A percentile compares a stretch with the other conserved stretches of the same genome.
Evolutionary conservation across 192 early-diverging fungal species (phyloP).

Genomic region (Powellomyces hirtus): DNA sequence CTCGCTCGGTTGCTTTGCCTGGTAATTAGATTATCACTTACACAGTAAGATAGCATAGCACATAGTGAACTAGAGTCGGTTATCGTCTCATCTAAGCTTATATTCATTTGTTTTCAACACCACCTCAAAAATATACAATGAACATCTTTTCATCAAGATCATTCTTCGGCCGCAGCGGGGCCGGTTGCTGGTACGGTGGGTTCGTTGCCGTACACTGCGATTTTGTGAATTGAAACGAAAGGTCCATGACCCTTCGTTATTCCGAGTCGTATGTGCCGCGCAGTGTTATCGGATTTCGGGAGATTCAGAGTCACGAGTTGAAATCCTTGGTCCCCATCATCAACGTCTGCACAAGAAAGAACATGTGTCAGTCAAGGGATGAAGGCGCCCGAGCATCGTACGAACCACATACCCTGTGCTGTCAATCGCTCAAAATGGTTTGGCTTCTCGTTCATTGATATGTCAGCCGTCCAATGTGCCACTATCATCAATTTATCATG

Average conservation of each 20-base stretch:
- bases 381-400: neutral
- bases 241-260: conserved; percentile 20
- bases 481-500: neutral
- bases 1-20: no score
- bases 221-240: conserved; percentile 22
- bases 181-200: no score
- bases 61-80: no score
- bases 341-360: conserved; percentile 1
- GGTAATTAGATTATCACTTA: no score
- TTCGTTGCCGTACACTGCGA: conserved; percentile 17
- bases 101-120: no score
- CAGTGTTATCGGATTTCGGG: neutral
- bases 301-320: conserved; percentile 4
- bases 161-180: no score
- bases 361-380: neutral
- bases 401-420: conserved; percentile 7
- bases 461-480: neutral
- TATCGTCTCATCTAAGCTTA: no score
- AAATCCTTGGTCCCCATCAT: conserved; percentile 13
- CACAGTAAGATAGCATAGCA: no score
- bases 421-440: neutral
- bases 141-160: no score
- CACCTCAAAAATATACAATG: no score
- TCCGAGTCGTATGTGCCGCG: conserved; percentile 16
- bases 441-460: conserved; percentile 1